These are phyloP conservation scores for Echium plantagineum DNA, from an alignment of 257 asterid species.

Conservation along the genomic window DNA sequence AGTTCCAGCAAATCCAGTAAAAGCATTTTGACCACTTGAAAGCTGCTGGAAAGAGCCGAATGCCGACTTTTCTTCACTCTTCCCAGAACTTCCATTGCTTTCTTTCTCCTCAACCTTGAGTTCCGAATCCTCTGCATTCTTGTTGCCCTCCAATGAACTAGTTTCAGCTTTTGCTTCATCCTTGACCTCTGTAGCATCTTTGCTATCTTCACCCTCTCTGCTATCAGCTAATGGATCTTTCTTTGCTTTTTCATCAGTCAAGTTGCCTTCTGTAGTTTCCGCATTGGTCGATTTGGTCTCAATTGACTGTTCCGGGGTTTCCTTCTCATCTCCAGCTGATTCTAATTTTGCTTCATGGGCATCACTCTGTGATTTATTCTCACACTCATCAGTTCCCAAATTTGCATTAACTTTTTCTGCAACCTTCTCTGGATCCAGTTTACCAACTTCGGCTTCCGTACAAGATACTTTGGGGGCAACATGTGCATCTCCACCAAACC, in stretches of 20 bases:
- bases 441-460: background rate
- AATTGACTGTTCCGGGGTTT: slow-evolving; percentile 13
- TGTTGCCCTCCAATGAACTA: slow-evolving; percentile 14
- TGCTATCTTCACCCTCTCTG: background rate
- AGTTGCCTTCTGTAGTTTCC: slow-evolving; percentile 1
- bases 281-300: slow-evolving; percentile 11
- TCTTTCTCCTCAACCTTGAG: slow-evolving; percentile 22
- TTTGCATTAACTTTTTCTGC: slow-evolving; percentile 8
- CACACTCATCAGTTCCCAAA: slow-evolving; percentile 3
- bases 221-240: background rate
- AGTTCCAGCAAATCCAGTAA: slow-evolving; percentile 59
- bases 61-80: slow-evolving; percentile 29
- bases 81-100: slow-evolving; percentile 17
- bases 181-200: background rate
- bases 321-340: slow-evolving; percentile 16
- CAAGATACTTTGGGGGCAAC: background rate
- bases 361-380: slow-evolving; percentile 19
- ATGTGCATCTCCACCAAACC: background rate
- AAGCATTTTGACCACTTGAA: slow-evolving; percentile 61
- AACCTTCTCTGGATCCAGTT: slow-evolving; percentile 12
- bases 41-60: slow-evolving; percentile 55
- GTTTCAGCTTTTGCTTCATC: background rate
- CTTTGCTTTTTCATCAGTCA: background rate
- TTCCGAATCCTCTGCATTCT: slow-evolving; percentile 18
- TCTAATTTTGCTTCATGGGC: slow-evolving; percentile 23